Conservation (phyloP, 2,329 filamentous ascomycete species). For the Sarocladium brachiariae region DNA sequence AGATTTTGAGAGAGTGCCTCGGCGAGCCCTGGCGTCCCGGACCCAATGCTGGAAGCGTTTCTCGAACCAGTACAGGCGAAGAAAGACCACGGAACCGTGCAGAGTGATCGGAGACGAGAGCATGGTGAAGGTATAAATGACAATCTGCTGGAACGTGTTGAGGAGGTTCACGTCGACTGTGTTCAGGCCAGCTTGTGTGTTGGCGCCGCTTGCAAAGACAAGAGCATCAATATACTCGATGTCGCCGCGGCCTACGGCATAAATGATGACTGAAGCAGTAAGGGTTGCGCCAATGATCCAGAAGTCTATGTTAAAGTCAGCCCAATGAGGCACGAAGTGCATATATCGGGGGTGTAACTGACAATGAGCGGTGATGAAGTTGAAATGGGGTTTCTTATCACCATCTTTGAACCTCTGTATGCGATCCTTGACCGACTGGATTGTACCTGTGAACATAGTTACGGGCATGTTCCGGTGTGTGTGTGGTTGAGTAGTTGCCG, state of each 20-base stretch:
- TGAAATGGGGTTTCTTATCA: slow-evolving; percentile 60
- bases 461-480: too few relatives aligned
- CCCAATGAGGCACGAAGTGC: background rate
- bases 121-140: slow-evolving; percentile 65
- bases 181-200: slow-evolving; percentile 91
- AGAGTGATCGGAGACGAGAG: slow-evolving; percentile 78
- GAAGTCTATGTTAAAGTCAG: slow-evolving; percentile 46
- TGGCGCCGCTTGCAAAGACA: slow-evolving; percentile 77
- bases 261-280: slow-evolving; percentile 71
- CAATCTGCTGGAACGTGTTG: slow-evolving; percentile 65
- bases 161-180: slow-evolving; percentile 63
- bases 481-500: background rate
- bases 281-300: slow-evolving; percentile 73
- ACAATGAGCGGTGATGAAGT: slow-evolving; percentile 80
- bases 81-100: slow-evolving; percentile 79
- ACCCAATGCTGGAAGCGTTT: slow-evolving; percentile 86
- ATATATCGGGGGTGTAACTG: slow-evolving; percentile 23
- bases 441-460: slow-evolving; percentile 18
- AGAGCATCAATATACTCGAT: slow-evolving; percentile 80
- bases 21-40: slow-evolving; percentile 59
- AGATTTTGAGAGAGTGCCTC: slow-evolving; percentile 58
- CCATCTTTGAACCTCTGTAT: slow-evolving; percentile 19
- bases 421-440: background rate
- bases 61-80: slow-evolving; percentile 96
- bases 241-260: slow-evolving; percentile 46